Base-by-base conservation (phyloP, 2,329 filamentous ascomycete genomes). In the Rhynchosporium agropyri region DNA sequence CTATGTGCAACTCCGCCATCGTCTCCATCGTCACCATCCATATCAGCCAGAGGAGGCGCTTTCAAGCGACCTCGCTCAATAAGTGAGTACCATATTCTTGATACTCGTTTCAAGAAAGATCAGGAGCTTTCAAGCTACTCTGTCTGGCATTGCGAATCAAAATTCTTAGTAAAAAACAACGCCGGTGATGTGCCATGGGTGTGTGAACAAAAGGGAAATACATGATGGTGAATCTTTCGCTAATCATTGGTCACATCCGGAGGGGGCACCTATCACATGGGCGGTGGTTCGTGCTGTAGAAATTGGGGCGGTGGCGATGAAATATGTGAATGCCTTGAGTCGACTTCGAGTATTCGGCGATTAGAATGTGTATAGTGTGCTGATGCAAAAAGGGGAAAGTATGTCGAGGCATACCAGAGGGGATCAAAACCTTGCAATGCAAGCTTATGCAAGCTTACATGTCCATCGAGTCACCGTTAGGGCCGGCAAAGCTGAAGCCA, bases 401-500 rank as follows among this genome's bases (percentile, higher is more conserved):
- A 55, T 66, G 63, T 43, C 48, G 31, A 60, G 61, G 54, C 59
- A 63, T 65, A 63, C 58, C 38, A 67, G 66, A 62, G 61, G 53
- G 63, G 42, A 50, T 67, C 57, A 59, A 58, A 67, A 33, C 56
- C 63, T 48, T 60, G 46, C 38, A 56, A 45, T 63, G 53, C 46
- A 55, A 62, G 46, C 77, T 84, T 84, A 45, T 63, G 53, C 46
- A 55, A 62, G 46, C 77, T 84, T 84, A 89, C 86, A 89, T 91
- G 74, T 90, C 88, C 87, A 90, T 90, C 46, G 85, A 86, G 73
- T 90, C 88, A 69, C 82, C 84, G 66, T 85, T 86, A 12, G 90
- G 89, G 74, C 87, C 82, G n/a, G 91, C 91, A 77, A 99, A 99
- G 86, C 91, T 97, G 86, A 98, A 99, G 75, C 90, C 90, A 70